These are phyloP conservation scores for Aulographum hederae DNA, from an alignment of 2,329 filamentous ascomycete species.

Conservation along the genomic window DNA sequence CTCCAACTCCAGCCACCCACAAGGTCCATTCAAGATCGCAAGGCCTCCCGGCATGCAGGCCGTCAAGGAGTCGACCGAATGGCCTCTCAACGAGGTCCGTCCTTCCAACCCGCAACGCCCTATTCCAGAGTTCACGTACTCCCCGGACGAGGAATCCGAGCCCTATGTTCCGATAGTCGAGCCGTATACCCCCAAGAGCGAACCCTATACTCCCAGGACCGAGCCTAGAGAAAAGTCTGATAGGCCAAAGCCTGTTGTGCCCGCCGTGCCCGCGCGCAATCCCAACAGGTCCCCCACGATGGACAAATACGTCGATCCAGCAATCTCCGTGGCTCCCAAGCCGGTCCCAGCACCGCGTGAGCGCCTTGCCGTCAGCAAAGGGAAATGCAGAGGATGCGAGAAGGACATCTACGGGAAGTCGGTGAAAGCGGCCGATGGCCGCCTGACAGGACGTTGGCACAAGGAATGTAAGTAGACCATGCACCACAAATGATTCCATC, in stretches of 20 bases:
- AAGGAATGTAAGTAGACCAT: constrained; percentile 52
- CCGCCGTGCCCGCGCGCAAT: background rate
- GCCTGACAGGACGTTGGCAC: constrained; percentile 84
- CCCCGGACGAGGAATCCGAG: background rate
- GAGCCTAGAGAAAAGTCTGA: background rate
- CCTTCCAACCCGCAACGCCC: too few species aligned
- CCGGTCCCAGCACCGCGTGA: too few species aligned
- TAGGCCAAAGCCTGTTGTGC: background rate
- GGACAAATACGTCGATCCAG: background rate
- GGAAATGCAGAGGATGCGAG: too few species aligned
- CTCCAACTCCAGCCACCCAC: too few species aligned
- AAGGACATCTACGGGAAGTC: constrained; percentile 74
- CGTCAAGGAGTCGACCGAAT: too few species aligned
- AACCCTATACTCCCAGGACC: background rate
- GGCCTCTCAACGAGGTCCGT: too few species aligned
- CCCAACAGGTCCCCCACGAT: background rate
- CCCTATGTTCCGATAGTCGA: background rate
- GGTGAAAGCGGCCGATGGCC: constrained; percentile 80
- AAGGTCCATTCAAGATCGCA: too few species aligned
- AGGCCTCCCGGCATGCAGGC: too few species aligned
- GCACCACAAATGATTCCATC: background rate
- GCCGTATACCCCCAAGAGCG: background rate
- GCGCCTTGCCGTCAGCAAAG: too few species aligned
- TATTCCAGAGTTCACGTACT: too few species aligned
- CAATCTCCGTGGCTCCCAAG: too few species aligned